Evolutionary conservation across 176 grass and related monocot species (phyloP).

Genomic region (Carex kokanica): DNA sequence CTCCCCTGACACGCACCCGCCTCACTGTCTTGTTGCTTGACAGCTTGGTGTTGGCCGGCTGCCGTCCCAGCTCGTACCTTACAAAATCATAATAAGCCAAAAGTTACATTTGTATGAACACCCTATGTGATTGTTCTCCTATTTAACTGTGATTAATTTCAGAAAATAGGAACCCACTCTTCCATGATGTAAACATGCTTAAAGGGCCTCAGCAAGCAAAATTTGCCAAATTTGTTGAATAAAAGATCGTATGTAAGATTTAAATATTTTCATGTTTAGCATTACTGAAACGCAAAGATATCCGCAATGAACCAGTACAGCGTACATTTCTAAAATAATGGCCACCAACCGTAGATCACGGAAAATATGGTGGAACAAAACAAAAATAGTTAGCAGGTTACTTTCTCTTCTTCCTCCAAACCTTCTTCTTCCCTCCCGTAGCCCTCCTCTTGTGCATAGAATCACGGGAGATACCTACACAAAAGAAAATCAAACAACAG

Average conservation of each 20-base stretch:
- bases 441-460: constrained; percentile 45
- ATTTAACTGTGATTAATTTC: background rate
- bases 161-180: background rate
- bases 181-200: background rate
- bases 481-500: background rate
- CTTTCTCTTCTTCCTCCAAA: constrained; percentile 55
- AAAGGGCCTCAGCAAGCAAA: background rate
- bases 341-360: background rate
- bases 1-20: constrained; percentile 33
- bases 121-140: background rate
- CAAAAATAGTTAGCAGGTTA: background rate
- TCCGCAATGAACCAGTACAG: background rate
- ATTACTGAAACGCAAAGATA: background rate
- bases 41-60: constrained; percentile 36
- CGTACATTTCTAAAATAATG: background rate
- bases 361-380: background rate
- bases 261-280: background rate
- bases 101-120: background rate
- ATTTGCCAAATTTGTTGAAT: background rate
- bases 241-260: background rate
- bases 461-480: constrained; percentile 43
- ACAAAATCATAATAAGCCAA: background rate
- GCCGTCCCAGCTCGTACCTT: constrained; percentile 36
- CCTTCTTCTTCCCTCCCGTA: constrained; percentile 45
- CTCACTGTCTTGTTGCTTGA: constrained; percentile 47